phyloP scores from a whole-genome alignment of 2,329 filamentous ascomycete genomes.

The Fonsecaea monophora region DNA sequence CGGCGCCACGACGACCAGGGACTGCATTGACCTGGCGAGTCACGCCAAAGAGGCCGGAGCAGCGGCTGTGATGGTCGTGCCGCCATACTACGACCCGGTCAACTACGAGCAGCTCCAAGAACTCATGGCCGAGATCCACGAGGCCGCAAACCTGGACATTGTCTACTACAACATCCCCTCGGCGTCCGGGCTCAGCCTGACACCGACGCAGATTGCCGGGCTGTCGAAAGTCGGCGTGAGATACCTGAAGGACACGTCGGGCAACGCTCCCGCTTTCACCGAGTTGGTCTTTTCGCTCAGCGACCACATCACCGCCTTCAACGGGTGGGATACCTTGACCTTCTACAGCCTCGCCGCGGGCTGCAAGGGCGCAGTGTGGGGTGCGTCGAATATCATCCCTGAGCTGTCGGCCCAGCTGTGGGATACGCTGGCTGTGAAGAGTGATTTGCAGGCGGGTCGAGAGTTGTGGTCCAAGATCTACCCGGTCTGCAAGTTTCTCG shows the following conservation, averaged over 20 bases:
- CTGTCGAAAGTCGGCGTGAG: conserved; percentile 56
- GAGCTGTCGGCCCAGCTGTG: conserved; percentile 58
- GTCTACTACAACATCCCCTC: conserved; percentile 62
- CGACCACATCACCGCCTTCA: conserved; percentile 57
- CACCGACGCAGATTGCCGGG: conserved; percentile 52
- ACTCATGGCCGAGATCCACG: conserved; percentile 52
- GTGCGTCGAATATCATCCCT: conserved; percentile 59
- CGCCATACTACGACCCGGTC: conserved; percentile 58
- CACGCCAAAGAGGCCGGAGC: conserved; percentile 52
- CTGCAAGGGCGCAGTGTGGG: conserved; percentile 59
- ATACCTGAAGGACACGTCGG: conserved; percentile 62
- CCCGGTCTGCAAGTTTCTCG: conserved; percentile 59
- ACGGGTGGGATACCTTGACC: conserved; percentile 62
- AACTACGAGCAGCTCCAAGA: conserved; percentile 51
- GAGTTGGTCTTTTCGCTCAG: conserved; percentile 56
- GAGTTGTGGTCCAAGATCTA: conserved; percentile 59
- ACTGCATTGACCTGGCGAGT: conserved; percentile 51
- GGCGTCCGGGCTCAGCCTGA: conserved; percentile 53
- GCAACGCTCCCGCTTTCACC: conserved; percentile 58
- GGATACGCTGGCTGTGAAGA: conserved; percentile 54
- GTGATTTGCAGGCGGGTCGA: conserved; percentile 52
- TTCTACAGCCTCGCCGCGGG: conserved; percentile 61
- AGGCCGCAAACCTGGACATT: conserved; percentile 52
- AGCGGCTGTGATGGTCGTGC: conserved; percentile 57
- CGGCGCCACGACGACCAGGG: conserved; percentile 53